Conservation (phyloP, 2,329 filamentous ascomycete species). For the Neofusicoccum parvum region DNA sequence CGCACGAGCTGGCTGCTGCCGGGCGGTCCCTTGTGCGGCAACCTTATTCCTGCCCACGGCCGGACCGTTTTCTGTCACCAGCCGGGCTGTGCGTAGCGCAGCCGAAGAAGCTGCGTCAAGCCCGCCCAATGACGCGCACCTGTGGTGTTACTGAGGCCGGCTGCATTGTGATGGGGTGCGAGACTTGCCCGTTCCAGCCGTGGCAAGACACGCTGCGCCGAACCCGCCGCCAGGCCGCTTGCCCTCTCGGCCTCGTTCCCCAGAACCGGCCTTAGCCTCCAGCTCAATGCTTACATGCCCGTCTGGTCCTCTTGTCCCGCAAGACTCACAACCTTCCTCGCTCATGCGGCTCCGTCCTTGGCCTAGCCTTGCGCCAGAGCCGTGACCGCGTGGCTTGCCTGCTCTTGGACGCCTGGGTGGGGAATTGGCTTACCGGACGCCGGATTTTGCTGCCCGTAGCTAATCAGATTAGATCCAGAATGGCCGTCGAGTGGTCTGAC, state of each 20-base stretch:
- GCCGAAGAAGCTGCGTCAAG: neutral
- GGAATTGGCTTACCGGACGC: neutral
- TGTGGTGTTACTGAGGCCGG: neutral
- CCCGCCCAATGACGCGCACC: neutral
- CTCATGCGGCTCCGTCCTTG: neutral
- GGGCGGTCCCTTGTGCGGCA: slow-evolving; percentile 6
- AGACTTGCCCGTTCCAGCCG: neutral
- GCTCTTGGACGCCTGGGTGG: neutral
- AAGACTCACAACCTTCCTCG: neutral
- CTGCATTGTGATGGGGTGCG: neutral
- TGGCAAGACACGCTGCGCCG: neutral
- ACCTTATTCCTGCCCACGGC: slow-evolving; percentile 7
- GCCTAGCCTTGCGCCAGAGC: neutral
- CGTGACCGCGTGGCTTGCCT: neutral
- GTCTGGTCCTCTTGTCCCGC: neutral
- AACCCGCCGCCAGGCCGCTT: neutral
- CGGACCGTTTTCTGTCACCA: slow-evolving; percentile 13
- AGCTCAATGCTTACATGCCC: neutral
- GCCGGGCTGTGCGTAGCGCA: slow-evolving; percentile 1
- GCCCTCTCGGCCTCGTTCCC: neutral
- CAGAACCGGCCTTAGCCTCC: neutral
- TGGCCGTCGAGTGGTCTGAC: neutral
- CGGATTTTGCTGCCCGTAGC: slow-evolving; percentile 2
- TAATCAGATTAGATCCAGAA: neutral
- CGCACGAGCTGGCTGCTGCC: neutral